Percentiles rank a stretch among this genome's conserved stretches.
phyloP scores from a whole-genome alignment of 2,329 filamentous ascomycete species.

The Colletotrichum scovillei region DNA sequence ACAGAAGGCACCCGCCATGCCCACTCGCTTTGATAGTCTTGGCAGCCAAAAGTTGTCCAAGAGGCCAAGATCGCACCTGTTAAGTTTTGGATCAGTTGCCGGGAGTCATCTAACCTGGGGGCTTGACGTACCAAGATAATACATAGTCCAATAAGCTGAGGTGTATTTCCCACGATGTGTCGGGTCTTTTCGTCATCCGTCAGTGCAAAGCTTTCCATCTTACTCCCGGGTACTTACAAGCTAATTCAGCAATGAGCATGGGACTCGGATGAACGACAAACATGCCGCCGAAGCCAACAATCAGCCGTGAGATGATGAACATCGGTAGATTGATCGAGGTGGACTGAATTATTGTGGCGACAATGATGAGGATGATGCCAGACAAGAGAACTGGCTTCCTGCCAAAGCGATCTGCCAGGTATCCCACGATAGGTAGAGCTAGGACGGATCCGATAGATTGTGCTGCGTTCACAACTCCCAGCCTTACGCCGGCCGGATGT shows the following conservation, averaged over 20 bases:
- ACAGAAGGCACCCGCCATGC: conserved; percentile 25
- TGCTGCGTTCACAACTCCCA: conserved; percentile 54
- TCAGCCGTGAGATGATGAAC: conserved; percentile 46
- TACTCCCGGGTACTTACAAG: conserved; percentile 21
- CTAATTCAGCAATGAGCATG: conserved; percentile 48
- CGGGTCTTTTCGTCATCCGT: conserved; percentile 37
- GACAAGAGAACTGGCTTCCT: conserved; percentile 49
- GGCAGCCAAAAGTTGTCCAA: conserved; percentile 35
- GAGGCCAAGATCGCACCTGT: conserved; percentile 36
- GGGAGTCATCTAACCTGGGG: background rate
- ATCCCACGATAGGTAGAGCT: conserved; percentile 53
- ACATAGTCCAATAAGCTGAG: conserved; percentile 48
- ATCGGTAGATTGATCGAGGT: conserved; percentile 48
- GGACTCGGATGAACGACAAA: conserved; percentile 52
- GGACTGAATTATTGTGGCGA: conserved; percentile 50
- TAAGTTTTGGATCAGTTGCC: background rate
- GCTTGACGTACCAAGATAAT: conserved; percentile 39
- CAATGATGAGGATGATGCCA: conserved; percentile 48
- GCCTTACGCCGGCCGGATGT: conserved; percentile 42
- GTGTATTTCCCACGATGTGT: conserved; percentile 48
- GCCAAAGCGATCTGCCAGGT: conserved; percentile 50
- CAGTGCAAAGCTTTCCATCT: no score
- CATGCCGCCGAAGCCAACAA: conserved; percentile 50
- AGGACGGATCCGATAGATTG: conserved; percentile 56
- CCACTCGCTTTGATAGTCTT: conserved; percentile 21